A percentile compares a stretch with the other conserved stretches of the same genome.
Conservation (phyloP, 257 asterid genomes). For the Orobanche coerulescens region DNA sequence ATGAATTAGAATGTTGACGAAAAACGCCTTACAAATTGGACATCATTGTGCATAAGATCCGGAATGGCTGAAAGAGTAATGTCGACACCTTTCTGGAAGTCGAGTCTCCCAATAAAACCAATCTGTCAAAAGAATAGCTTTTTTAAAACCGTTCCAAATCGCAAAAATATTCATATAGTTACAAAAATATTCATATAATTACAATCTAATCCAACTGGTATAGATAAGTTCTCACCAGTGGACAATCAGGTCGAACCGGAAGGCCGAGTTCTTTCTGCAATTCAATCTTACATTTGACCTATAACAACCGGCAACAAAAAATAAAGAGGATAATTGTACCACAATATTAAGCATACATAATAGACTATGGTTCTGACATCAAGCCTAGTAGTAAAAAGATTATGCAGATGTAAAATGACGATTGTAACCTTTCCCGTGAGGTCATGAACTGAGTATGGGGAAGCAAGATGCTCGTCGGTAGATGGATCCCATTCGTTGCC, state of each 20-base stretch:
- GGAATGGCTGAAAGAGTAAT: constrained; percentile 76
- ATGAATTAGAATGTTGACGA: neutral
- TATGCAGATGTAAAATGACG: neutral
- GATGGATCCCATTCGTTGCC: constrained; percentile 77
- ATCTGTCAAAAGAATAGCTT: constrained; percentile 40
- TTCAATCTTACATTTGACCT: constrained; percentile 71
- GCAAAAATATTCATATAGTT: neutral
- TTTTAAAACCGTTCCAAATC: constrained; percentile 15
- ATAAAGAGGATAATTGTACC: neutral
- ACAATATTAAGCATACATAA: neutral
- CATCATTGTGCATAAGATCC: constrained; percentile 81
- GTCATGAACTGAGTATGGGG: constrained; percentile 57
- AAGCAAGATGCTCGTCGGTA: constrained; percentile 53
- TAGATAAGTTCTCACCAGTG: constrained; percentile 54
- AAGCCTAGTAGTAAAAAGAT: neutral
- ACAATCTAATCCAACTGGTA: neutral
- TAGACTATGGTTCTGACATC: neutral
- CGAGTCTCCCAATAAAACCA: constrained; percentile 94
- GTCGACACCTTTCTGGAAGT: constrained; percentile 95
- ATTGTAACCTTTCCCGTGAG: constrained; percentile 77
- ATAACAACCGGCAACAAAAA: constrained; percentile 17
- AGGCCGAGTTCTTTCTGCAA: constrained; percentile 91
- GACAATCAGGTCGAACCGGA: constrained; percentile 71
- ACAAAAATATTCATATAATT: no score
- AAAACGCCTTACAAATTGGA: constrained; percentile 61